Base-by-base conservation (phyloP, 345 rosid genomes). In the Sonneratia caseolaris region DNA sequence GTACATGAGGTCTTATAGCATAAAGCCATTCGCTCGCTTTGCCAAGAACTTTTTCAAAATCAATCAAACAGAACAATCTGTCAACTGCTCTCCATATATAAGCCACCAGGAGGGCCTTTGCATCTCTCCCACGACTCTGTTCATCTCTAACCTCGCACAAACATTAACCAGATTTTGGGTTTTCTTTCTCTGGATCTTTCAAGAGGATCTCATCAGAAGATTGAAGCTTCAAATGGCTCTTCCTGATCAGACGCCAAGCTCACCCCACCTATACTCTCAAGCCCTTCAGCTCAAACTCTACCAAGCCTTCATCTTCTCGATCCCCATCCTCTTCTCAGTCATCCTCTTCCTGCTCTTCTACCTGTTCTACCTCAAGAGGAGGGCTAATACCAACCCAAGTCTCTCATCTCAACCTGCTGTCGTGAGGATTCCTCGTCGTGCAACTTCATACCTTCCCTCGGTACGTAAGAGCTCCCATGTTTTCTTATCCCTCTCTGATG, bases 261-360 rank as follows among this genome's bases (percentile, higher is more conserved):
- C 72, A 40, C 67, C 97, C 70, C 96, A 90, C 77, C 83, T 85
- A 32, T 94, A 94, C 73, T 88, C 96, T 69, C 91, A 87, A 80
- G 96, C 85, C 47, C 79, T 94, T 78, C 97, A 94, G 79, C 91
- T 94, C 11, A 94, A 90, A 76, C 93, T 94, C 45, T 94, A 91
- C 76, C 97, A 91, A 76, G 97, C 97, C 68, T 94, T 94, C 85
- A 94, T 94, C 70, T 94, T 94, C 80, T 94, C 98, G 64, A 91
- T 94, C 73, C 98, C 98, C 4, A 84, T 94, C 59, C 93, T 94
- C 40, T 94, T 94, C 76, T 91, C 97, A 32, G 86, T 94, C 68
- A 94, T 94, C 76, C 97, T 94, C 68, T 84, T 90, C 68, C 81
- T 94, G 4, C 78, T 94, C 79, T 94, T 94, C 79, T 94, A 94